Conservation (phyloP, 2,329 filamentous ascomycete species). For the Trichoderma hamatum region DNA sequence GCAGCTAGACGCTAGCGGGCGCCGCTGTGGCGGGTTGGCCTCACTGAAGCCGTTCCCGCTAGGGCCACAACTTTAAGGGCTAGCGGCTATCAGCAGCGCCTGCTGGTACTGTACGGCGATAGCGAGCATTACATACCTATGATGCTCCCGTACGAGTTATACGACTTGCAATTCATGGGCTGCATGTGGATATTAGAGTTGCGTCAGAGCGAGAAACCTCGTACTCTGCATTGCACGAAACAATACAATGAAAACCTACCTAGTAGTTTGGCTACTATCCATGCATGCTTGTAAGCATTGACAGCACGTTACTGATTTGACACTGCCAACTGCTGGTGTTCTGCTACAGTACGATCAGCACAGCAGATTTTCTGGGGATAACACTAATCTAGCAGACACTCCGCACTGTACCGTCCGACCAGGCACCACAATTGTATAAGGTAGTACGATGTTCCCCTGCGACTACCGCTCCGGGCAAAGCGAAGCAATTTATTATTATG, state of each 20-base stretch:
- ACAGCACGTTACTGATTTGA: neutral
- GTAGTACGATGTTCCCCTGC: neutral
- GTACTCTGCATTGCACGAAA: neutral
- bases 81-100: neutral
- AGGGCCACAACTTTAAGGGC: conserved; percentile 8
- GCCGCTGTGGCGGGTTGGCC: conserved; percentile 24
- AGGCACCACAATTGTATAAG: neutral
- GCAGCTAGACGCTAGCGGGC: conserved; percentile 23
- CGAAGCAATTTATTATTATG: conserved; percentile 21
- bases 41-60: conserved; percentile 25
- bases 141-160: neutral
- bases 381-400: neutral
- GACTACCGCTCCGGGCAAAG: neutral
- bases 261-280: neutral
- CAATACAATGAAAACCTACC: neutral
- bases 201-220: neutral
- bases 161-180: neutral
- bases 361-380: neutral
- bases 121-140: neutral
- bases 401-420: neutral
- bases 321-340: neutral
- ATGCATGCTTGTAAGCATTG: neutral
- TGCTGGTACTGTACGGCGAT: neutral
- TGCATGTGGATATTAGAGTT: neutral
- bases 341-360: neutral